Base-by-base conservation (phyloP, 2,329 filamentous ascomycete genomes). In the Fusarium pseudocircinatum region DNA sequence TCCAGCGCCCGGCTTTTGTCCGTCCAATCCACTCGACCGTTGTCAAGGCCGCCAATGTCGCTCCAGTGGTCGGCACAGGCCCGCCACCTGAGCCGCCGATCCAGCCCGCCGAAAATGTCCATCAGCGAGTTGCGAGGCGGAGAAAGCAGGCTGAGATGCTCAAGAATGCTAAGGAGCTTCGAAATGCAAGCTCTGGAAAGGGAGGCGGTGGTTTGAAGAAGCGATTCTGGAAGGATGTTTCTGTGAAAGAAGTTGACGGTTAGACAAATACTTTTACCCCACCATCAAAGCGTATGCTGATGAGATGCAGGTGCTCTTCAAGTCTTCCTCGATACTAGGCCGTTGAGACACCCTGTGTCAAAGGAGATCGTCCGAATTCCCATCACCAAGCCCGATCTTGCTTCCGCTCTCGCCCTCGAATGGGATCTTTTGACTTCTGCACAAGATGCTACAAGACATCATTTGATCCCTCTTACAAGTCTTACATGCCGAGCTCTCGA, bases 401-500 rank as follows among this genome's bases (percentile, higher is more conserved):
- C 96, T 30, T 88, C 91, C 49, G 94, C 94, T 63, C 91, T 99
- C 71, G 96, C 96, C 7, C 84, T 97, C 49, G 96, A 99, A 85
- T 99, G 96, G 96, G 95, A 98, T 81, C 87, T 92, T 54, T 88
- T 99, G 69, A 88, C 91, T 30, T 93, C 93, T 20, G 91, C 93
- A 6, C 92, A 95, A 79, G 94, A 98, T 83, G 94, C 95, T 0
- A 88, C 95, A 43, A 94, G 92, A 81, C 90, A 93, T 67, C 94
- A 98, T 83, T 90, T 97, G 53, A 96, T 98, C 74, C 96, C 96
- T 20, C 86, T 99, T 72, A 98, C 95, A 6, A 95, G 94, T 53
- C 89, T 98, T 22, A 87, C 92, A 28, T 94, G 94, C 71, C 92
- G 96, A 50, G 96, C 95, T 1, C 82, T 96, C 36, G 96, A 98